Base-by-base conservation (phyloP, 73 alveolate genomes). In the Symbiodinium pilosum region DNA sequence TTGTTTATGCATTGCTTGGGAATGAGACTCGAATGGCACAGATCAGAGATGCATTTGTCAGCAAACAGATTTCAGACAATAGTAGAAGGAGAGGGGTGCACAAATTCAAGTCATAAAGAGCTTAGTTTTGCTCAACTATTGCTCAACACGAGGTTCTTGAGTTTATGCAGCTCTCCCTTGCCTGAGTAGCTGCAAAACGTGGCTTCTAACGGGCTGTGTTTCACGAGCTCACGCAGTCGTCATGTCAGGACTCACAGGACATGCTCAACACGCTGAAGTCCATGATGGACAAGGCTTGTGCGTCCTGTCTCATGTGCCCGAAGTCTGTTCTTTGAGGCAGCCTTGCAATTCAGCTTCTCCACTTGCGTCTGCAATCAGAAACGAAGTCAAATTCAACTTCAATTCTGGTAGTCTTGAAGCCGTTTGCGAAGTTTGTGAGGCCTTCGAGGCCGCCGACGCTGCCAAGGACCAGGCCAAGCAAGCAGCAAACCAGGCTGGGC, bases 231-330 rank as follows among this genome's bases (percentile, higher is more conserved):
- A 18, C 1, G 77, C 21, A 3, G 30, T 11, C 38, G 32, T 21
- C 39, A 64, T 28, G 81, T 38, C 81, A 64, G 81, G 81, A 64
- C 12, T 64, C 81, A 14, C 81, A 64, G 81, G 81, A 64, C 81
- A 64, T 64, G 81, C 30, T 64, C 39, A 64, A 28, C 81, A 64
- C 81, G 81, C 81, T 64, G 81, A 64, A 64, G 81, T 64, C 81
- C 81, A 64, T 64, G 81, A 64, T 64, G 81, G 81, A 64, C 81
- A 64, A 64, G 81, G 81, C 81, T 64, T 64, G 81, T 11, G 81
- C 34, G 77, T 30, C 18, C 40, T 64, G 30, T 64, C 39, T 26
- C 20, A 24, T 64, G 38, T 64, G 81, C 81, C 59, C 14, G 6
- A 14, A 6, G 59, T n/a, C n/a, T n/a, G n/a, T n/a, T n/a, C n/a